Conservation (phyloP, 108 stramenopile genomes). For the Stephanodiscus triporus region DNA sequence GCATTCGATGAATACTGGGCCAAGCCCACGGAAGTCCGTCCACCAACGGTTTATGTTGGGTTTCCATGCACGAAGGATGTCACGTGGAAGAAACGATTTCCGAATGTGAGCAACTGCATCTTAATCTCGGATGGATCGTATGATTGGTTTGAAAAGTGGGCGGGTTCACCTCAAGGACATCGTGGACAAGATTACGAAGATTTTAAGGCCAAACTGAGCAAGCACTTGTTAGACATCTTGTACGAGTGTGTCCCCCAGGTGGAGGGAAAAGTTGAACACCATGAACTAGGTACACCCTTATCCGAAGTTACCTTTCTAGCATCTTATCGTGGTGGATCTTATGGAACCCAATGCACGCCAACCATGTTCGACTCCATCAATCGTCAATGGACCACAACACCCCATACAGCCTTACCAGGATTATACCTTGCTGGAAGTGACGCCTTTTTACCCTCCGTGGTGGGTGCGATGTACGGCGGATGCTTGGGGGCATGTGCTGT, state of each 20-base stretch:
- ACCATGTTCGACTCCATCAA: constrained; percentile 47
- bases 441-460: constrained; percentile 46
- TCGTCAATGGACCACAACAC: constrained; percentile 46
- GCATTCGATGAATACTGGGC: constrained; percentile 46
- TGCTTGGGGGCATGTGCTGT: constrained; percentile 41
- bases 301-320: constrained; percentile 41
- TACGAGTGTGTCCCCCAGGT: constrained; percentile 48
- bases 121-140: constrained; percentile 40
- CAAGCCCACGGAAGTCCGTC: constrained; percentile 48
- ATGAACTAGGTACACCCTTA: constrained; percentile 44
- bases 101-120: constrained; percentile 46
- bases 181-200: constrained; percentile 49
- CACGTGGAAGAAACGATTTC: constrained; percentile 54
- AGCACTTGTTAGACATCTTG: constrained; percentile 45
- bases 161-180: constrained; percentile 28
- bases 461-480: constrained; percentile 54
- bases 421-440: constrained; percentile 50
- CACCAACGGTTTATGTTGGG: constrained; percentile 74
- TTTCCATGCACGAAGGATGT: constrained; percentile 58
- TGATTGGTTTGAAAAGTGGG: constrained; percentile 49
- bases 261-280: constrained; percentile 44
- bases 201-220: constrained; percentile 47
- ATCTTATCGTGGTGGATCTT: constrained; percentile 43
- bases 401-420: constrained; percentile 39
- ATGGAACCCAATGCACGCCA: constrained; percentile 43